phyloP scores from a whole-genome alignment of 768 basidiomycete species.

The Kwoniella sp. region DNA sequence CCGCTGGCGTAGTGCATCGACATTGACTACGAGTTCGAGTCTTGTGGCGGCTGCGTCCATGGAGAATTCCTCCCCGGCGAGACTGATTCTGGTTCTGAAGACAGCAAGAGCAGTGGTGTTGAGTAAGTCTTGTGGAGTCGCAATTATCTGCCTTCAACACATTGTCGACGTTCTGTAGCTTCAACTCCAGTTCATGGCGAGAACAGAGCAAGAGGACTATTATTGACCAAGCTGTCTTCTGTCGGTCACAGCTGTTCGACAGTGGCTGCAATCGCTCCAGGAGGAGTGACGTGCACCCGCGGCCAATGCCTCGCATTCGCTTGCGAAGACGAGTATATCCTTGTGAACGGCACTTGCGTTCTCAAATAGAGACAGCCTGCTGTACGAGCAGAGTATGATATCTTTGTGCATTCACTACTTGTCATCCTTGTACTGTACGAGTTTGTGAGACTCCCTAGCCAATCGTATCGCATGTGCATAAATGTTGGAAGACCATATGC shows the following conservation, averaged over 20 bases:
- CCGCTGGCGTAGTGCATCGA: conserved; percentile 9
- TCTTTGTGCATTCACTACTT: no score
- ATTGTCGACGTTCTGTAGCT: neutral
- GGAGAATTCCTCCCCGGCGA: neutral
- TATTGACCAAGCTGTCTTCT: no score
- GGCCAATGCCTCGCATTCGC: conserved; percentile 1
- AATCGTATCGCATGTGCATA: no score
- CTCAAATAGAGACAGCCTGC: neutral
- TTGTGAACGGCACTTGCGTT: conserved; percentile 2
- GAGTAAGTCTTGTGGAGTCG: conserved; percentile 2
- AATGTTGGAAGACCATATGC: no score
- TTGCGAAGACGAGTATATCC: conserved; percentile 2
- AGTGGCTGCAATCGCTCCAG: conserved; percentile 2
- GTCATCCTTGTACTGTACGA: conserved; percentile 3
- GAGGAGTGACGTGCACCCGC: conserved; percentile 4
- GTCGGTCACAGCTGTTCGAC: conserved; percentile 16
- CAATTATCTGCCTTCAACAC: no score
- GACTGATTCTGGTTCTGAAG: no score
- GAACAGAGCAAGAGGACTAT: no score
- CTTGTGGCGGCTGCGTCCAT: conserved; percentile 8
- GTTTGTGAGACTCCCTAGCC: no score
- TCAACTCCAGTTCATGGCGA: no score
- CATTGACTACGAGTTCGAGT: conserved; percentile 2
- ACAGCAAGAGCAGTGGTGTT: neutral
- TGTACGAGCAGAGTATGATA: no score